These are phyloP conservation scores for Leccinum angustisporum DNA, from an alignment of 1,284 basidiomycete species.

Conservation along the genomic window DNA sequence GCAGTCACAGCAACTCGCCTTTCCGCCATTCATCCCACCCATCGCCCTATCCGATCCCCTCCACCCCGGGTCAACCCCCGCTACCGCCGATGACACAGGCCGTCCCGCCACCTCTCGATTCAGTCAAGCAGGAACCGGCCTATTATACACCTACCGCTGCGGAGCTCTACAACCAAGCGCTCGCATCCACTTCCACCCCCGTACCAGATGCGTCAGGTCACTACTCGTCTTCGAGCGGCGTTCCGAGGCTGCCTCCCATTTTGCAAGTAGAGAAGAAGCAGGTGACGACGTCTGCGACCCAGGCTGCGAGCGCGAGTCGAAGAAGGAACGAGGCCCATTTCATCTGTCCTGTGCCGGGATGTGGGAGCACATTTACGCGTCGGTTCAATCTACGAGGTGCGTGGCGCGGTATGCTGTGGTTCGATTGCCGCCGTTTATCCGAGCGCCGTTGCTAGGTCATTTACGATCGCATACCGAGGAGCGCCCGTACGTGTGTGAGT, in stretches of 20 bases:
- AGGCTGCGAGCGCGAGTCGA: constrained; percentile 86
- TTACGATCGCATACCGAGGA: constrained; percentile 96
- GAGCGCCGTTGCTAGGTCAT: constrained; percentile 58
- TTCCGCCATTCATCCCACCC: constrained; percentile 36
- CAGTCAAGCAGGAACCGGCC: constrained; percentile 34
- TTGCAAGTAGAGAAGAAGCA: constrained; percentile 88
- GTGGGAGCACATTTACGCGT: constrained; percentile 92
- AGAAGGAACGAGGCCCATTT: constrained; percentile 90
- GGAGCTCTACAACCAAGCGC: constrained; percentile 48
- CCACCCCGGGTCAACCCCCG: constrained; percentile 37
- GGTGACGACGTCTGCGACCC: constrained; percentile 93
- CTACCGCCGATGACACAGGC: constrained; percentile 22
- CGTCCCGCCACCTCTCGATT: constrained; percentile 8
- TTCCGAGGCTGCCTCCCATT: constrained; percentile 76
- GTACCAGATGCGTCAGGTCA: constrained; percentile 39
- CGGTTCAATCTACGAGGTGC: constrained; percentile 80
- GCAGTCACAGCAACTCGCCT: constrained; percentile 38
- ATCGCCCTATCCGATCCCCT: constrained; percentile 39
- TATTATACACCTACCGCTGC: constrained; percentile 45
- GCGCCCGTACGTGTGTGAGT: constrained; percentile 89
- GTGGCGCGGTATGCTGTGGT: constrained; percentile 20
- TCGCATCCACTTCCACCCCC: constrained; percentile 30
- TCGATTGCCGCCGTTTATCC: constrained; percentile 10
- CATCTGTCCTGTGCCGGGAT: constrained; percentile 91
- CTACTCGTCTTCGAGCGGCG: constrained; percentile 52